A percentile compares a stretch with the other conserved stretches of the same genome.
phyloP scores from a whole-genome alignment of 202 grass and related monocot genomes.

The Digitaria exilis region DNA sequence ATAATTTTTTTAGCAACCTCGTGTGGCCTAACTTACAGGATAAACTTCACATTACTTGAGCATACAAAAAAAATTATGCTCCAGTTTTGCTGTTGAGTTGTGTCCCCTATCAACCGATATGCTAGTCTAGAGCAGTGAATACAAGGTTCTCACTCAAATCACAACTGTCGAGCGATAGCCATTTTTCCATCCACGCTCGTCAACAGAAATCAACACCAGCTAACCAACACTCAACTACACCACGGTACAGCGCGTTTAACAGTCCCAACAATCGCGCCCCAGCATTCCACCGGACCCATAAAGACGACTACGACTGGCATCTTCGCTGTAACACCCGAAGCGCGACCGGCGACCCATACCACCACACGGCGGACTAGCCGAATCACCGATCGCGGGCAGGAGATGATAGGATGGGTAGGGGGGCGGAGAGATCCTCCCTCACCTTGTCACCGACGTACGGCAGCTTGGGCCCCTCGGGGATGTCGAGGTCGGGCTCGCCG shows the following conservation, averaged over 20 bases:
- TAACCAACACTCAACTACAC: neutral
- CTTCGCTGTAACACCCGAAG: neutral
- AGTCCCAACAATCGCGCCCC: neutral
- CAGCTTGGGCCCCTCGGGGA: slow-evolving; percentile 62
- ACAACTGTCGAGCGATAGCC: neutral
- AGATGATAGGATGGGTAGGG: neutral
- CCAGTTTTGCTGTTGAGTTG: neutral
- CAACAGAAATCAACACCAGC: slow-evolving; percentile 1
- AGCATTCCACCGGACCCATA: neutral
- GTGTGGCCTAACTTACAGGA: neutral
- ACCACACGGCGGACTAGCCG: neutral
- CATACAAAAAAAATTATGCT: neutral
- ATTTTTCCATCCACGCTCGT: neutral
- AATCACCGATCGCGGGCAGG: neutral
- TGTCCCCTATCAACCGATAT: neutral
- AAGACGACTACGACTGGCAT: neutral
- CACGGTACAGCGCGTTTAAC: neutral
- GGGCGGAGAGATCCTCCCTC: neutral
- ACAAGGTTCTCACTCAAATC: neutral
- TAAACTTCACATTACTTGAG: neutral
- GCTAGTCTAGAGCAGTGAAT: slow-evolving; percentile 4
- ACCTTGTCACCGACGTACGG: slow-evolving; percentile 82
- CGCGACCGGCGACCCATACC: neutral
- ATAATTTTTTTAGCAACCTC: neutral
- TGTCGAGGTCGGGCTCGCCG: slow-evolving; percentile 48